Evolutionary conservation across 148 eudicot species (phyloP).

Genomic region (Gaultheria prostrata): DNA sequence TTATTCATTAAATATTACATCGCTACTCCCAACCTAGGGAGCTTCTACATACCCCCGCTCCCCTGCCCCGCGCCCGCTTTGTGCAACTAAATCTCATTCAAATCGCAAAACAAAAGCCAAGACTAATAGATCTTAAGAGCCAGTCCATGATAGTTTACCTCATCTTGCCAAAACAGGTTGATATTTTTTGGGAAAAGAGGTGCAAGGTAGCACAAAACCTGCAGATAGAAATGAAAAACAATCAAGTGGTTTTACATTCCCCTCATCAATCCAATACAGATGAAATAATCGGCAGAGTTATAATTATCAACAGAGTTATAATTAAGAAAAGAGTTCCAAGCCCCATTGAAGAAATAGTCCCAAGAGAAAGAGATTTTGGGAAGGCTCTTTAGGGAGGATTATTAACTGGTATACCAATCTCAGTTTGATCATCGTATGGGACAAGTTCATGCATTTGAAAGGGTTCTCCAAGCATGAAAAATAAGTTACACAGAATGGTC

Average conservation of each 20-base stretch:
- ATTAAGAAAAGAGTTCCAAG: neutral
- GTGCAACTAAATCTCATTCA: neutral
- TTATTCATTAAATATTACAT: no score
- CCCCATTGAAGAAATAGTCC: neutral
- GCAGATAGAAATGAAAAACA: constrained; percentile 23
- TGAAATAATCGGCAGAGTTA: neutral
- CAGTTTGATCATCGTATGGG: neutral
- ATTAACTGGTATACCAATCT: neutral
- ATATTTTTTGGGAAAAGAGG: constrained; percentile 88
- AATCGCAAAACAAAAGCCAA: constrained; percentile 3
- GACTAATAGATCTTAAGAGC: neutral
- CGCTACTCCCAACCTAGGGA: no score
- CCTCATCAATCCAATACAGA: neutral
- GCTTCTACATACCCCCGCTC: no score
- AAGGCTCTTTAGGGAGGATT: neutral
- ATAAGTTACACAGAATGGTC: neutral
- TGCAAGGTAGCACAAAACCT: constrained; percentile 82
- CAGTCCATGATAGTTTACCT: constrained; percentile 51
- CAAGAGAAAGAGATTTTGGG: neutral
- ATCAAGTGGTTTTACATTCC: constrained; percentile 5
- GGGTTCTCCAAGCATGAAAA: neutral
- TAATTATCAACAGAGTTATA: neutral
- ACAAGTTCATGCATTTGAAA: neutral
- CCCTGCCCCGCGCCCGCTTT: no score
- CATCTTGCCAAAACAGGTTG: constrained; percentile 93